Evolutionary conservation across 169 alveolate species (phyloP).

Genomic region (Condylostoma magnum): DNA sequence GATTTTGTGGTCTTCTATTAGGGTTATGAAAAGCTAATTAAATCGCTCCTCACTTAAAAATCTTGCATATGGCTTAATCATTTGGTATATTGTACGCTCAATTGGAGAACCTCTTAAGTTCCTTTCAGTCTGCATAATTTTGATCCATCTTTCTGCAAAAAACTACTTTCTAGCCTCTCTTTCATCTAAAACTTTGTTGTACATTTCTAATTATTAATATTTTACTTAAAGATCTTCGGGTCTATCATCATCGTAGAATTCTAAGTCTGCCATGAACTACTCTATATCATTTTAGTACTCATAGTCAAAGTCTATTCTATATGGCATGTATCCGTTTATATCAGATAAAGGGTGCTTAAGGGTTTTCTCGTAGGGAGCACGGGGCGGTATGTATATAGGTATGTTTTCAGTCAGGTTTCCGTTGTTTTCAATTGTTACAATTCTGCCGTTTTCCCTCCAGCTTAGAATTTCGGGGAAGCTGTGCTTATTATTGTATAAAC

Average conservation of each 20-base stretch:
- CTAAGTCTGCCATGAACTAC: conserved; percentile 74
- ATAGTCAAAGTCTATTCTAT: conserved; percentile 82
- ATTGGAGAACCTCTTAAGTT: not conserved
- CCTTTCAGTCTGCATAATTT: conserved; percentile 4
- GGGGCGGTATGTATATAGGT: not conserved
- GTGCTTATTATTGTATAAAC: not conserved
- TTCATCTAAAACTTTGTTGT: conserved; percentile 80
- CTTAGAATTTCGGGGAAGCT: conserved; percentile 11
- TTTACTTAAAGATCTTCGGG: conserved; percentile 70
- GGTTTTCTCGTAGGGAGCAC: conserved; percentile 1
- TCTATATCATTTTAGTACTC: conserved; percentile 87
- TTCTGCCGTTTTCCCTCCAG: conserved; percentile 21
- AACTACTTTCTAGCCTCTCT: conserved; percentile 80
- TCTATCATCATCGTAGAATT: conserved; percentile 79
- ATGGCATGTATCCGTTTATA: conserved; percentile 83
- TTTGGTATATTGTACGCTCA: conserved; percentile 19
- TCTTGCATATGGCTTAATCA: conserved; percentile 25
- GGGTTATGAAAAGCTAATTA: not conserved
- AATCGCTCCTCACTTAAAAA: conserved; percentile 1
- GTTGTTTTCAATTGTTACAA: conserved; percentile 1
- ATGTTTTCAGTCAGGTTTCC: not conserved
- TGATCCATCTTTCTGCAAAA: conserved; percentile 81
- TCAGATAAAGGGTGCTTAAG: conserved; percentile 28
- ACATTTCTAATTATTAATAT: conserved; percentile 62
- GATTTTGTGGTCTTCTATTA: conserved; percentile 3